Evolutionary conservation across 345 rosid genomes (phyloP), one percentile per base, ranked within the genome.

Genomic region (Lumnitzera racemosa): DNA sequence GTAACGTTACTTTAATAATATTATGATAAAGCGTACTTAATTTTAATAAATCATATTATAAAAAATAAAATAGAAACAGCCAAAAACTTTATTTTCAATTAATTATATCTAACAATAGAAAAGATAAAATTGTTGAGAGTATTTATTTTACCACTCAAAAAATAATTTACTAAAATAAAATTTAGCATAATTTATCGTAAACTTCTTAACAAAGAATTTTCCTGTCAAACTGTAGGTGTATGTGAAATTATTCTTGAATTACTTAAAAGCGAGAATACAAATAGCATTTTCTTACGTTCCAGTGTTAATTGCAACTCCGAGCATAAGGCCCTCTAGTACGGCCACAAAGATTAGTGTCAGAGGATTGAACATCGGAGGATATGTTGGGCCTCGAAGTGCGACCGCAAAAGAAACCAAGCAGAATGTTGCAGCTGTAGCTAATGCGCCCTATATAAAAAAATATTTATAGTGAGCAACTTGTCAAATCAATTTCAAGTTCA

Each of bases 331-430:
- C 46, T 73, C 82, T 12, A 67, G 67, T 12, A 83, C 12, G 15
- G 76, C 57, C n/a, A 78, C 71, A 49, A 83, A 80, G 17, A 80
- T 63, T 2, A 80, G 67, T 3, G 76, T 46, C 49, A 83, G 53
- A 0, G 84, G 88, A 24, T 77, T 80, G 68, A 83, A 83, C 84
- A 82, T 83, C 0, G 88, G 31, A 8, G 84, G 81, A 57, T 73
- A 83, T 55, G 78, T 71, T 5, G 83, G 88, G 20, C 85, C 88
- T 56, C 73, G 71, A 25, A 55, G 73, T 13, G 72, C 29, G n/a
- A 80, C 59, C 15, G 61, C 73, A 74, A 70, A 71, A 0, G 69
- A 14, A n/a, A 80, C 48, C 24, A 76, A 50, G 62, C 75, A 70
- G 24, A 77, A 79, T n/a, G 74, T 62, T 15, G 79, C 68, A 0